Evolutionary conservation across 176 grass and related monocot genomes (phyloP).

Genomic region (Tuctoria greenei): DNA sequence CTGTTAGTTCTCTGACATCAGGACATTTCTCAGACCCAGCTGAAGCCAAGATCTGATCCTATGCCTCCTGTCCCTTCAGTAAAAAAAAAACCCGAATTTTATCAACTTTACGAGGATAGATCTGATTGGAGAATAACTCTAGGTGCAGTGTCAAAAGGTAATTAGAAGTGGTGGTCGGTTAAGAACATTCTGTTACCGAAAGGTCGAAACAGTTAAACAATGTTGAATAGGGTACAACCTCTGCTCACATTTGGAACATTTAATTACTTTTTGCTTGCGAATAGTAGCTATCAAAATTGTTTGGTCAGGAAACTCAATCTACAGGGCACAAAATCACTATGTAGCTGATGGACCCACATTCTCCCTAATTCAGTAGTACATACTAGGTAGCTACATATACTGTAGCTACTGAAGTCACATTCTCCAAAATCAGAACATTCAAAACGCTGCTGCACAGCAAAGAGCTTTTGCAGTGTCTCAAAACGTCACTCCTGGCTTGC

Average conservation of each 20-base stretch:
- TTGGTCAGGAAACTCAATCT: background rate
- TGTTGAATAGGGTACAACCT: constrained; percentile 9
- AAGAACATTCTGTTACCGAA: constrained; percentile 55
- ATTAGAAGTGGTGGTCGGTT: constrained; percentile 34
- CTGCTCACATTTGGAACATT: background rate
- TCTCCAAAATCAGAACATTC: constrained; percentile 46
- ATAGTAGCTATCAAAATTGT: constrained; percentile 16
- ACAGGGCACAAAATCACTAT: background rate
- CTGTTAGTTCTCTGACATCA: constrained; percentile 52
- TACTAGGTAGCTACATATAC: constrained; percentile 14
- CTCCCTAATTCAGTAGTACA: constrained; percentile 31
- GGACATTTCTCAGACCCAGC: constrained; percentile 40
- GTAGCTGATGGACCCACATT: constrained; percentile 21
- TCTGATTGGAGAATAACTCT: constrained; percentile 30
- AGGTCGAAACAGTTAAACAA: constrained; percentile 35
- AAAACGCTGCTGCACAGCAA: constrained; percentile 23
- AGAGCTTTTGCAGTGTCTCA: constrained; percentile 26
- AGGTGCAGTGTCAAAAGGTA: constrained; percentile 43
- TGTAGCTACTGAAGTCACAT: constrained; percentile 26
- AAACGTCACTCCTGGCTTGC: constrained; percentile 33
- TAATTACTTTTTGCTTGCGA: constrained; percentile 16
- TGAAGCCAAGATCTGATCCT: constrained; percentile 51
- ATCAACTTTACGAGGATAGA: constrained; percentile 44
- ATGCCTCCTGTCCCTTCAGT: constrained; percentile 29
- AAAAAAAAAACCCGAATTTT: constrained; percentile 9